phyloP scores from a whole-genome alignment of 306 rosid genomes.

The Leucaena leucocephala region DNA sequence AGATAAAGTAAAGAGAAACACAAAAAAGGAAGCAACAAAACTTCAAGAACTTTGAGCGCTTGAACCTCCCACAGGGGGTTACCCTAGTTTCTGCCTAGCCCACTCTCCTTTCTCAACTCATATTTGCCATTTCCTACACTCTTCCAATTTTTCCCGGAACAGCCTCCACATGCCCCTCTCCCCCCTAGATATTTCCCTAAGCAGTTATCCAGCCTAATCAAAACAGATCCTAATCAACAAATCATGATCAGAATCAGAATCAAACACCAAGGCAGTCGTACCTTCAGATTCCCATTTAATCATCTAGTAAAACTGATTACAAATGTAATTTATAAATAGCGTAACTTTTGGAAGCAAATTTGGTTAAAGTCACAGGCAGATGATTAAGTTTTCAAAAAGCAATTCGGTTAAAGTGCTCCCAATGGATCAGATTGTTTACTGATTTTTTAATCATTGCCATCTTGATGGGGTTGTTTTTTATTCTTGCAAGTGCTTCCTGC shows the following conservation, averaged over 20 bases:
- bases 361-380: not conserved
- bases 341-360: not conserved
- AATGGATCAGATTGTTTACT: not conserved
- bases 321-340: not conserved
- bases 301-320: not conserved
- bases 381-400: not conserved
- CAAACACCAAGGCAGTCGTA: not conserved
- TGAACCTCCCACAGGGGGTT: not conserved
- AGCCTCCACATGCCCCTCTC: not conserved
- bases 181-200: not conserved
- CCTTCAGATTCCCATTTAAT: not conserved
- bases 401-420: not conserved
- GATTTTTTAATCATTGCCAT: slow-evolving; percentile 91
- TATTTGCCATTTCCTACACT: not conserved
- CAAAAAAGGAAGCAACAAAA: not conserved
- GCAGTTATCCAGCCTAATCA: not conserved
- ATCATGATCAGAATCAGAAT: not conserved
- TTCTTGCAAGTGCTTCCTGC: slow-evolving; percentile 79
- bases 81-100: not conserved
- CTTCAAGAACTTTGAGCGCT: not conserved
- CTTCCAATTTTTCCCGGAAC: not conserved
- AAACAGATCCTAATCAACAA: not conserved
- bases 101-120: not conserved
- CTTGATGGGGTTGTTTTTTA: slow-evolving; percentile 87
- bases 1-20: not conserved